Evolutionary conservation across 768 basidiomycete genomes (phyloP).

Genomic region (Boletus tylopilopsis): DNA sequence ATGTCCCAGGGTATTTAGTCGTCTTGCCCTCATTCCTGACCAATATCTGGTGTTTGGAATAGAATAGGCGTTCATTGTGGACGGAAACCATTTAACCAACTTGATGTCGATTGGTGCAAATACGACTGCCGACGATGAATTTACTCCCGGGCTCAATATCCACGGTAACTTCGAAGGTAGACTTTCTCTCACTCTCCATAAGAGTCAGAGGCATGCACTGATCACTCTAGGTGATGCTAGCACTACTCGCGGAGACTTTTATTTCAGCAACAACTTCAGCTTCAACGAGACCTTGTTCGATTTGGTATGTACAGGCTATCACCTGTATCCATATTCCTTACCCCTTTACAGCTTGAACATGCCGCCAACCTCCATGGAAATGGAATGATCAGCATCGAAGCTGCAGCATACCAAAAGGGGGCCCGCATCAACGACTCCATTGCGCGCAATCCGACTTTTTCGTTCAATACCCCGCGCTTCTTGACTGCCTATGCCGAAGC

Average conservation of each 20-base stretch:
- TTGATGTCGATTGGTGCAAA: conserved; percentile 26
- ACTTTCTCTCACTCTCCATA: background rate
- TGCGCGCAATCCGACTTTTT: conserved; percentile 20
- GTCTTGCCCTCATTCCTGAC: background rate
- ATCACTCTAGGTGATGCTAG: conserved; percentile 21
- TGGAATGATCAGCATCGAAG: conserved; percentile 20
- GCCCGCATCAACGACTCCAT: conserved; percentile 25
- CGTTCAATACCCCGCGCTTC: conserved; percentile 18
- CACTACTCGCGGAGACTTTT: conserved; percentile 23
- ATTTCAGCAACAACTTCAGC: conserved; percentile 23
- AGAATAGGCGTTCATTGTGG: conserved; percentile 21
- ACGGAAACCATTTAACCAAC: conserved; percentile 26
- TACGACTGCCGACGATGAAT: conserved; percentile 7
- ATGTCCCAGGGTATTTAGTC: background rate
- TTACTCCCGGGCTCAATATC: conserved; percentile 19
- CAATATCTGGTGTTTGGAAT: background rate
- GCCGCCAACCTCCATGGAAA: conserved; percentile 19
- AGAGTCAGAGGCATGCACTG: background rate
- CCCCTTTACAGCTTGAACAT: conserved; percentile 7
- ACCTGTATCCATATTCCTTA: background rate
- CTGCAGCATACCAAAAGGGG: conserved; percentile 17
- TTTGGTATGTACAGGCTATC: background rate
- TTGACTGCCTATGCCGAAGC: conserved; percentile 19
- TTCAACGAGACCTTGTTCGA: conserved; percentile 27
- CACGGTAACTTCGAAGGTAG: conserved; percentile 26